Evolutionary conservation across 257 asterid species (phyloP).

Genomic region (Scutellaria baicalensis): DNA sequence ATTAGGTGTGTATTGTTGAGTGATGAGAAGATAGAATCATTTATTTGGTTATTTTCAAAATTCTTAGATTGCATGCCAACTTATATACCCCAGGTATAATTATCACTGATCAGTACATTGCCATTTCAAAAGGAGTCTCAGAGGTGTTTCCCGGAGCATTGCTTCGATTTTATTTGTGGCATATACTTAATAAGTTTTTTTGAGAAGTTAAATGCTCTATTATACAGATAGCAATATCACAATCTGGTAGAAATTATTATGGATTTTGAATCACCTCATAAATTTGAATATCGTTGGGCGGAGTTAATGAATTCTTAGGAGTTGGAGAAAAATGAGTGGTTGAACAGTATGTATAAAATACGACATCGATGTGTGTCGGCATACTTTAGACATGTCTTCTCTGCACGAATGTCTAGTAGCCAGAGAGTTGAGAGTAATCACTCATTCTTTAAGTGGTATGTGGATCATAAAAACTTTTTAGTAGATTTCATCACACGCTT

Average conservation of each 20-base stretch:
- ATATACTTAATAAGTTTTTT: no score
- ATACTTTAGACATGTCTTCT: neutral
- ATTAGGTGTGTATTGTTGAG: neutral
- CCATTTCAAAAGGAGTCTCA: neutral
- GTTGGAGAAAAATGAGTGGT: no score
- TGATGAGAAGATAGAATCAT: neutral
- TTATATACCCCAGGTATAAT: neutral
- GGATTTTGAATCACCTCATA: no score
- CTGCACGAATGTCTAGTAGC: neutral
- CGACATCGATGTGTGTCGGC: neutral
- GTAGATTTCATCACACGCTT: neutral
- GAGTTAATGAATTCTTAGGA: no score
- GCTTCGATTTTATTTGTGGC: neutral
- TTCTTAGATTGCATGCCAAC: neutral
- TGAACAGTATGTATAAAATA: neutral
- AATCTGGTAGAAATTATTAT: no score
- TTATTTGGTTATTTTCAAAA: neutral
- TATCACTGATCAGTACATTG: neutral
- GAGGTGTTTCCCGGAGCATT: neutral
- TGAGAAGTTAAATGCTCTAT: no score
- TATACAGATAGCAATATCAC: no score
- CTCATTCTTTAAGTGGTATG: no score
- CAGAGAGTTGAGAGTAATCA: neutral
- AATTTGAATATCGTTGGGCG: no score
- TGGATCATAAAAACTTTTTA: no score